Conservation (phyloP, 192 early-diverging fungal genomes). For the Cetraspora pellucida region DNA sequence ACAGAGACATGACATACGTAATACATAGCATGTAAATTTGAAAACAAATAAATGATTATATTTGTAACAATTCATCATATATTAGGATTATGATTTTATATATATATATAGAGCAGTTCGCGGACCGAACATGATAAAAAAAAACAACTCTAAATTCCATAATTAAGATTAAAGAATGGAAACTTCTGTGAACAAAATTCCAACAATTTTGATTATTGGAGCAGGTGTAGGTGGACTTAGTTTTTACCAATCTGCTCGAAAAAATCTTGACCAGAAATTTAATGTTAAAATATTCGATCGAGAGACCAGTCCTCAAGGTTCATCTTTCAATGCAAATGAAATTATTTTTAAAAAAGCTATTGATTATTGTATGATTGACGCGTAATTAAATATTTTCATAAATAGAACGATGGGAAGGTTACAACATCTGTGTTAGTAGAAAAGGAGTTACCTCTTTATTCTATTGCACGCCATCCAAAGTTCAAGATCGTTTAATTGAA, state of each 20-base stretch:
- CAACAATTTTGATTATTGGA: constrained; percentile 19
- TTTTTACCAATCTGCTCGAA: not conserved
- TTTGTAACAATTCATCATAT: too few relatives aligned
- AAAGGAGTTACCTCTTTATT: not conserved
- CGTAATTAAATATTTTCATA: not conserved
- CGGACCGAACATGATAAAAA: too few relatives aligned
- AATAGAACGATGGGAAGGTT: constrained; percentile 15
- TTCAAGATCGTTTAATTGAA: constrained; percentile 1
- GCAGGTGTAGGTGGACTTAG: constrained; percentile 1
- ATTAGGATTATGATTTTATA: too few relatives aligned
- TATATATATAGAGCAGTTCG: too few relatives aligned
- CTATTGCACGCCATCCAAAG: not conserved
- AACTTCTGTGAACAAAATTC: not conserved
- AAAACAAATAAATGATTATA: too few relatives aligned
- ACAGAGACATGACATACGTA: too few relatives aligned
- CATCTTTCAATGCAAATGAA: not conserved
- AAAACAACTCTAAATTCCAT: too few relatives aligned
- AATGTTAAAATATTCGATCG: constrained; percentile 21
- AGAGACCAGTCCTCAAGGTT: constrained; percentile 13
- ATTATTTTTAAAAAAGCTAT: too few relatives aligned
- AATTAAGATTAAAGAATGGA: too few relatives aligned
- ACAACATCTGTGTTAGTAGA: not conserved
- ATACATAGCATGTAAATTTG: too few relatives aligned
- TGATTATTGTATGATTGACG: not conserved
- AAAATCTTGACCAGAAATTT: constrained; percentile 2